Evolutionary conservation across 2,329 filamentous ascomycete genomes (phyloP), one percentile per base, ranked within the genome.

Genomic region (Nemania diffusa): DNA sequence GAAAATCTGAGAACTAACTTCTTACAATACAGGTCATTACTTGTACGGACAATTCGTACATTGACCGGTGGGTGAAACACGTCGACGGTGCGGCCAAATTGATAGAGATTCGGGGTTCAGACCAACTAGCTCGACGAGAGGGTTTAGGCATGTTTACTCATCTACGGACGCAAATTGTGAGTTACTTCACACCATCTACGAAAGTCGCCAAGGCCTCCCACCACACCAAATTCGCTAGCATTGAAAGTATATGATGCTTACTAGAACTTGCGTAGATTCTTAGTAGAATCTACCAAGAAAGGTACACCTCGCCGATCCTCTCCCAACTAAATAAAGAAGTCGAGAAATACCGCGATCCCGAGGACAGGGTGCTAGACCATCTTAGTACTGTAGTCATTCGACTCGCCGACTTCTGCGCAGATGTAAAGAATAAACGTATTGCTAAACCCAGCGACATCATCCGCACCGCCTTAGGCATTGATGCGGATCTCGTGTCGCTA

Each of bases 111-210:
- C 52, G 52, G 24, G 52, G 52, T 3, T 42, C 32, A 42, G 34
- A 56, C 8, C 52, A 56, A 42, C 22, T 56, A 11, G 42, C 52
- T 56, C 22, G 52, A 24, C 52, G 9, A 22, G 52, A 42, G 15
- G 52, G 52, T 15, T 27, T 56, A 56, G 52, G 42, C 8, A 56
- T 56, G 52, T 56, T 56, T 56, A 56, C 52, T 7, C 34, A 56
- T 42, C 52, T 56, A 27, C 52, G 52, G 20, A 27, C 52, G 9
- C 52, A 56, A 42, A 56, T 56, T 17, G 52, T 56, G 52, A 42
- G 52, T 56, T n/a, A 7, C 22, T 26, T 26, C 13, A 37, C 52
- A 27, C 32, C 17, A 42, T 26, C 15, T n/a, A 6, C 15, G 34
- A 42, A 9, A 6, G 29, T 11, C 51, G 22, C 29, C 2, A 1